Percentiles rank a stretch among this genome's conserved stretches.
These are phyloP conservation scores for Pseudogymnoascus sp. DNA, from an alignment of 2,329 filamentous ascomycete species.

Conservation along the genomic window DNA sequence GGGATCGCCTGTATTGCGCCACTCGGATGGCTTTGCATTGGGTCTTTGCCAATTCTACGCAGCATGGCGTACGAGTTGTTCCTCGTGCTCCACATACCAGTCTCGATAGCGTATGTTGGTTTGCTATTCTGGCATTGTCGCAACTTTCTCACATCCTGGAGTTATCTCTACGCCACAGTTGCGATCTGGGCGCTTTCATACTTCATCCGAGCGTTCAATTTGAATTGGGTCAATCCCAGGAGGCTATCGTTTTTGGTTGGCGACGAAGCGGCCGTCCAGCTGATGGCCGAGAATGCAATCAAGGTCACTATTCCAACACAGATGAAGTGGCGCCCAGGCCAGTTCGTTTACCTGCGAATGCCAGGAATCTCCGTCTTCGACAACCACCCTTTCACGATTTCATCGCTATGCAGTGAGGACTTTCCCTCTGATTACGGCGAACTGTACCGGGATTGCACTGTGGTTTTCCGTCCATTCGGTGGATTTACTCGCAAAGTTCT, in stretches of 20 bases:
- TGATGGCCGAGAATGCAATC: slow-evolving; percentile 89
- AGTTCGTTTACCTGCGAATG: slow-evolving; percentile 93
- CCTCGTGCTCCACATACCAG: slow-evolving; percentile 72
- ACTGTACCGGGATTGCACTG: slow-evolving; percentile 76
- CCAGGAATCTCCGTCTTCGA: slow-evolving; percentile 84
- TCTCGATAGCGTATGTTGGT: slow-evolving; percentile 71
- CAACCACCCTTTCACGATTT: slow-evolving; percentile 93
- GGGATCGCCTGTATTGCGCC: slow-evolving; percentile 77
- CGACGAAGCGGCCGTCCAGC: slow-evolving; percentile 81
- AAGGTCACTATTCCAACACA: slow-evolving; percentile 92
- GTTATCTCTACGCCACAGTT: slow-evolving; percentile 75
- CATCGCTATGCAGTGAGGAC: slow-evolving; percentile 85
- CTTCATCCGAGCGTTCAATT: slow-evolving; percentile 66
- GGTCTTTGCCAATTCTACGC: slow-evolving; percentile 73
- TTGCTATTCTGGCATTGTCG: slow-evolving; percentile 94
- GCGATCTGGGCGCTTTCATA: slow-evolving; percentile 75
- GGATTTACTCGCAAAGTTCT: slow-evolving; percentile 84
- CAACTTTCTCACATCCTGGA: slow-evolving; percentile 85
- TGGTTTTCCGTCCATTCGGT: slow-evolving; percentile 86
- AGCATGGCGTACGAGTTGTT: slow-evolving; percentile 80
- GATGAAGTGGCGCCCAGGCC: slow-evolving; percentile 86
- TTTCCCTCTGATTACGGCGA: slow-evolving; percentile 90
- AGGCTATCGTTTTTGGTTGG: slow-evolving; percentile 76
- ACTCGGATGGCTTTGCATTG: slow-evolving; percentile 73
- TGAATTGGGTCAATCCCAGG: slow-evolving; percentile 84